Percentiles rank a stretch among this genome's conserved stretches.
phyloP scores from a whole-genome alignment of 2,329 filamentous ascomycete species.

The Colletotrichum limetticola region DNA sequence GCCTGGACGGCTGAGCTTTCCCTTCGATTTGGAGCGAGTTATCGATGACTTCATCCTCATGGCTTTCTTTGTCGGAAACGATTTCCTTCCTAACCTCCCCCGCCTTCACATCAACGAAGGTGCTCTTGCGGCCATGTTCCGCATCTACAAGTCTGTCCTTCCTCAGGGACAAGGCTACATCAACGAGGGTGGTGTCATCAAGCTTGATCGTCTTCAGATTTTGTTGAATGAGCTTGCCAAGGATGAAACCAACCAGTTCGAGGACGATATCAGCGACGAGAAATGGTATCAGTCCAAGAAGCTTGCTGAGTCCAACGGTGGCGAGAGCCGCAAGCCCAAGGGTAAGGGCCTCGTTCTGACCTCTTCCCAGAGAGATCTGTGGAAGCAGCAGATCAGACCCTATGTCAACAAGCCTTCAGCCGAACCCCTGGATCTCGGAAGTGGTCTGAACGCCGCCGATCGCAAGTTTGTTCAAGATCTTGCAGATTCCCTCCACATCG shows the following conservation, averaged over 20 bases:
- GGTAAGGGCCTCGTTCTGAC: constrained; percentile 77
- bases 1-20: constrained; percentile 76
- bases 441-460: constrained; percentile 81
- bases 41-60: constrained; percentile 99
- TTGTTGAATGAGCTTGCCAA: constrained; percentile 87
- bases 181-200: constrained; percentile 94
- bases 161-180: constrained; percentile 93
- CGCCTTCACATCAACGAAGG: constrained; percentile 99
- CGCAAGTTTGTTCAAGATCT: constrained; percentile 93
- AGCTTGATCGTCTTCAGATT: constrained; percentile 80
- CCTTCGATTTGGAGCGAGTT: constrained; percentile 93
- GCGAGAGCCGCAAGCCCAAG: constrained; percentile 61
- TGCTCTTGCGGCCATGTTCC: constrained; percentile 96
- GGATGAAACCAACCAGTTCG: constrained; percentile 93
- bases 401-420: constrained; percentile 78
- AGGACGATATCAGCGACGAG: constrained; percentile 87
- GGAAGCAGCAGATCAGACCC: constrained; percentile 81
- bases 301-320: constrained; percentile 72
- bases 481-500: constrained; percentile 70
- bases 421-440: constrained; percentile 77
- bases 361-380: constrained; percentile 82
- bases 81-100: constrained; percentile 97
- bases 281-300: constrained; percentile 93
- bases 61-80: constrained; percentile 99
- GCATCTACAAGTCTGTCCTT: constrained; percentile 91